Evolutionary conservation across 148 eudicot species (phyloP).

Genomic region (Salicornia ramosissima): DNA sequence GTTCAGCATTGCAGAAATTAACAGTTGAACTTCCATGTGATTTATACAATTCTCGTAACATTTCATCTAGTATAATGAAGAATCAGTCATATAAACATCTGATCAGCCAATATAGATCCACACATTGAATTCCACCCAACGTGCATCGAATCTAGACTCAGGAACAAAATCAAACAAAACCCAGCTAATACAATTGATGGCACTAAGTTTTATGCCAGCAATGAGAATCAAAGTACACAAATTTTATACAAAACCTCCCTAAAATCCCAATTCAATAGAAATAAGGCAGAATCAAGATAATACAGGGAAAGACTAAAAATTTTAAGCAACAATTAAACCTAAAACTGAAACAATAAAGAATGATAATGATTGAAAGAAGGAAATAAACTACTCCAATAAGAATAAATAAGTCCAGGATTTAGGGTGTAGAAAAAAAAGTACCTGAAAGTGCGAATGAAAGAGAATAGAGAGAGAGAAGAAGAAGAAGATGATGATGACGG

Average conservation of each 20-base stretch:
- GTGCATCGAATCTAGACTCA: background rate
- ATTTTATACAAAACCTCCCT: background rate
- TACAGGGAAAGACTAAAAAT: background rate
- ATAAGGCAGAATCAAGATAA: background rate
- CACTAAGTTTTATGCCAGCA: background rate
- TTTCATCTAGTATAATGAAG: background rate
- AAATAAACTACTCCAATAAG: background rate
- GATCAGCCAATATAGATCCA: slow-evolving; percentile 7
- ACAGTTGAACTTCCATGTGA: slow-evolving; percentile 9
- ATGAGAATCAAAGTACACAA: background rate
- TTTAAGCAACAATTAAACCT: background rate
- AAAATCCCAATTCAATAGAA: slow-evolving; percentile 7
- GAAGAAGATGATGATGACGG: slow-evolving; percentile 9
- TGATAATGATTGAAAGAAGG: background rate
- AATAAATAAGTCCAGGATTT: background rate
- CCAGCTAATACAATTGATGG: slow-evolving; percentile 1
- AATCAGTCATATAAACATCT: background rate
- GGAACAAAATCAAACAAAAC: background rate
- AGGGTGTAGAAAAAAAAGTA: slow-evolving; percentile 5
- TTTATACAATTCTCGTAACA: background rate
- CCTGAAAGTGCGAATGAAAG: slow-evolving; percentile 3
- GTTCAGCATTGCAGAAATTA: slow-evolving; percentile 12
- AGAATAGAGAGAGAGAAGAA: background rate
- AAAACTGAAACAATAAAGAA: background rate
- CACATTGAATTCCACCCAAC: background rate